Conservation (phyloP, 495 filamentous ascomycete species). For the Neurospora intermedia region DNA sequence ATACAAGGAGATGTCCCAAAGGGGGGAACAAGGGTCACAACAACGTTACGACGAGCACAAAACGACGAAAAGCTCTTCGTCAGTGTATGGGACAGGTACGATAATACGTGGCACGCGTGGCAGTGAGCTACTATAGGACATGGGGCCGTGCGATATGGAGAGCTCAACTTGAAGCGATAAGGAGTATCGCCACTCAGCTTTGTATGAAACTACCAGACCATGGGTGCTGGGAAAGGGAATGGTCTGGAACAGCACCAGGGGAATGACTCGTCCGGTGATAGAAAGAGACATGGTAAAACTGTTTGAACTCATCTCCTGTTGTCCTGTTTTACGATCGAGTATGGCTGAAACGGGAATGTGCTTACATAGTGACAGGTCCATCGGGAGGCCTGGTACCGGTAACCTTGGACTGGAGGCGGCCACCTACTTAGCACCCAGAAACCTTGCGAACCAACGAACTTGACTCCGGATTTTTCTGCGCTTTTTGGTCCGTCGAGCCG, state of each 20-base stretch:
- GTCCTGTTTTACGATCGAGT: not conserved
- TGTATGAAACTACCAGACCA: not conserved
- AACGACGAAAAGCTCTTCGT: not conserved
- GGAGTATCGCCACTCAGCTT: not conserved
- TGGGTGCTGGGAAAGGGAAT: not conserved
- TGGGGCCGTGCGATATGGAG: not conserved
- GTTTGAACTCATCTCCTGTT: not conserved
- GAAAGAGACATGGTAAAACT: not conserved
- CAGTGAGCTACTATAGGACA: not conserved
- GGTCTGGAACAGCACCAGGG: not conserved
- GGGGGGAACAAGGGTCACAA: not conserved
- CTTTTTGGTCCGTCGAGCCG: not conserved
- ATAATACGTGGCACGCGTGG: not conserved
- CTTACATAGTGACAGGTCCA: not conserved
- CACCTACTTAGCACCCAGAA: not conserved
- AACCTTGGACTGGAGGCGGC: not conserved
- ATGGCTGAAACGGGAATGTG: not conserved
- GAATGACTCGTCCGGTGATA: not conserved
- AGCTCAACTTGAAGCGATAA: not conserved
- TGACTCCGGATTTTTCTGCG: not conserved
- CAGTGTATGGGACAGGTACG: not conserved
- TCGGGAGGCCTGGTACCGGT: not conserved
- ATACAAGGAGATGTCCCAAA: not conserved
- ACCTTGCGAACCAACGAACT: not conserved
- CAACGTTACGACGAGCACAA: not conserved